Percentiles rank a stretch among this genome's conserved stretches.
These are phyloP conservation scores for Apiospora arundinis DNA, from an alignment of 2,329 filamentous ascomycete genomes.

Conservation along the genomic window DNA sequence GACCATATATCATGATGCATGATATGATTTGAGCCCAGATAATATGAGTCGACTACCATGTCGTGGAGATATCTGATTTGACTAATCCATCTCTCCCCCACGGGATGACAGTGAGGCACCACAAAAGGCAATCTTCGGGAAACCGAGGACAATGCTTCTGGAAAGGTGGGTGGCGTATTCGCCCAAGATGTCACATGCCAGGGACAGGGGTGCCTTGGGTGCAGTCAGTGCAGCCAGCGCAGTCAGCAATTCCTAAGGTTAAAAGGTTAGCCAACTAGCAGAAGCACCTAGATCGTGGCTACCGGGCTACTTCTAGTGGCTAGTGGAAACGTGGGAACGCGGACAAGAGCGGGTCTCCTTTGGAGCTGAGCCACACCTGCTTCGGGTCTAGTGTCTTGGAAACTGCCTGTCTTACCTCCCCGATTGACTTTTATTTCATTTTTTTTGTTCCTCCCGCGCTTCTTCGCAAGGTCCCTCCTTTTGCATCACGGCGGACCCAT, in stretches of 20 bases:
- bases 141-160: neutral
- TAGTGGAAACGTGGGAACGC: neutral
- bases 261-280: too few species aligned
- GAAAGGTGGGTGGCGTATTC: slow-evolving; percentile 2
- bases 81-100: neutral
- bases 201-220: neutral
- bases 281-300: neutral
- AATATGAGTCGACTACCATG: neutral
- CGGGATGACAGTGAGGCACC: neutral
- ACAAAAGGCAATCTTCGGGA: slow-evolving; percentile 1
- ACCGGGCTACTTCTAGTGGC: neutral
- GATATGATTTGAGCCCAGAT: neutral
- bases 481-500: neutral
- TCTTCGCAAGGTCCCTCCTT: neutral
- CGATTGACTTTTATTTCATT: neutral
- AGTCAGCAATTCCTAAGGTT: too few species aligned
- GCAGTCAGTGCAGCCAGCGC: too few species aligned
- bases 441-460: neutral
- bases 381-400: neutral
- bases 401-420: too few species aligned
- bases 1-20: slow-evolving; percentile 14
- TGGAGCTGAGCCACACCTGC: neutral
- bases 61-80: neutral
- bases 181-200: slow-evolving; percentile 12
- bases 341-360: slow-evolving; percentile 5